A percentile compares a stretch with the other conserved stretches of the same genome.
These are phyloP conservation scores for Fraxinus excelsior DNA, from an alignment of 257 asterid genomes.

Conservation along the genomic window DNA sequence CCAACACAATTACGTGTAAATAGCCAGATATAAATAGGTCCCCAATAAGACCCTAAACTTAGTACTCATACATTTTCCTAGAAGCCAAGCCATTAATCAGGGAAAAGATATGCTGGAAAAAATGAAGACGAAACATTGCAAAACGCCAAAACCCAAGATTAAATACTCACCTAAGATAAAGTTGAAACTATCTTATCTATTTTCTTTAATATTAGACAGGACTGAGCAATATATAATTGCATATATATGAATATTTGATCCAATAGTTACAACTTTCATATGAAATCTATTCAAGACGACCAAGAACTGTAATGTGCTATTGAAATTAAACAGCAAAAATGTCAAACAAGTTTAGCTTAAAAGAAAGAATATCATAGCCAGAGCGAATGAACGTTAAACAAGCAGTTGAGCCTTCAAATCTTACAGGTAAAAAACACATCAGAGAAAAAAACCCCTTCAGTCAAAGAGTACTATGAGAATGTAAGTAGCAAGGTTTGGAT, in stretches of 20 bases:
- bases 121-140: background rate
- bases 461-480: background rate
- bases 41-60: background rate
- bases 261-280: background rate
- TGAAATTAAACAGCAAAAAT: background rate
- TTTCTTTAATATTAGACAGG: background rate
- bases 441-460: background rate
- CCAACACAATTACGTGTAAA: background rate
- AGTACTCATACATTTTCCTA: background rate
- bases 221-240: background rate
- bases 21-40: background rate
- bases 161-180: background rate
- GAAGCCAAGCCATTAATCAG: background rate
- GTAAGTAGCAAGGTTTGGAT: background rate
- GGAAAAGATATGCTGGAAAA: background rate
- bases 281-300: background rate
- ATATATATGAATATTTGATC: background rate
- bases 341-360: background rate
- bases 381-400: background rate
- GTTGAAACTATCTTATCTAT: background rate
- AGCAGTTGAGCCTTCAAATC: background rate
- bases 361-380: background rate
- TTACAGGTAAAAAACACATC: background rate
- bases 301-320: background rate
- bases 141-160: background rate